Base-by-base conservation (phyloP, 495 filamentous ascomycete genomes). In the Trichocladium antarcticum region DNA sequence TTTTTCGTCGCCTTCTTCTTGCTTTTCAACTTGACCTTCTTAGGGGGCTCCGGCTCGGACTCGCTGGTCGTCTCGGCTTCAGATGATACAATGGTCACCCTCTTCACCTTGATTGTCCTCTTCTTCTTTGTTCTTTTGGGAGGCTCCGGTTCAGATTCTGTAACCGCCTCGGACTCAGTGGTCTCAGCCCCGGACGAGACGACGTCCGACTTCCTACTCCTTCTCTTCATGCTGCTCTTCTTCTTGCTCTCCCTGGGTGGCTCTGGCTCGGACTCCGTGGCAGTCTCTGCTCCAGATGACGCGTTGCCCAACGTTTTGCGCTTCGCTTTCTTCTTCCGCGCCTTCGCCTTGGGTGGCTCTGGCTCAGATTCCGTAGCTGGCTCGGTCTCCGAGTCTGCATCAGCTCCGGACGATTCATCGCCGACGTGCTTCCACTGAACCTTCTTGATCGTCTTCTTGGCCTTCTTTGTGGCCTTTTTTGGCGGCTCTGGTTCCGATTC, bases 41-140 rank as follows among this genome's bases (percentile, higher is more conserved):
- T 42, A 19, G 24, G 39, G 6, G 24, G 24, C 39, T 44, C 32
- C 19, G 31, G 27, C 29, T 46, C 32, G 15, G 45, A 29, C 20
- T 31, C 19, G 10, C n/a, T n/a, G n/a, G n/a, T 32, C 3, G 31
- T 32, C 12, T 32, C 31, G 11, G 31, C 31, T 3, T 32, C 31
- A 32, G 31, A 32, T 10, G 31, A 10, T 15, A 20, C 29, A 6
- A 34, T 42, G 3, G 15, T 3, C 12, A 27, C 14, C 5, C 34
- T 10, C 32, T 59, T 56, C 7, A 38, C 37, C 17, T 53, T 42
- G 40, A 34, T 17, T 1, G 27, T 21, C 3, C 27, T 42, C 38
- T 42, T 47, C 6, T 46, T 42, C 47, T 62, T 61, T 16, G 3
- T n/a, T n/a, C 19, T 14, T 10, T 41, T 51, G 42, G 36, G 39